Percentiles rank a stretch among this genome's conserved stretches.
Evolutionary conservation across 148 eudicot species (phyloP).

Genomic region (Heliamphora exappendiculata): DNA sequence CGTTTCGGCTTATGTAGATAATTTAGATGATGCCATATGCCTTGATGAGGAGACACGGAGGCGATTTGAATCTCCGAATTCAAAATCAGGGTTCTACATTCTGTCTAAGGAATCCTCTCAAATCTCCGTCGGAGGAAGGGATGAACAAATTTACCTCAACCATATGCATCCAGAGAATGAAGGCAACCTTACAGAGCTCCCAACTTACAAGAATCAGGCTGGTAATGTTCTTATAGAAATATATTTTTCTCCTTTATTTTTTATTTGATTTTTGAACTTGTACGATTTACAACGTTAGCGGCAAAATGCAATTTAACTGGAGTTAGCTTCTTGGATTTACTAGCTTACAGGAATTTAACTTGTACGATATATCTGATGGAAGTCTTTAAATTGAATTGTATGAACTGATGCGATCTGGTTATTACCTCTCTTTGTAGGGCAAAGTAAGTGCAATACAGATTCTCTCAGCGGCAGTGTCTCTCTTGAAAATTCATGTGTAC

Average conservation of each 20-base stretch:
- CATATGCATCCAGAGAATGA: not conserved
- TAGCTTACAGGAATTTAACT: no score
- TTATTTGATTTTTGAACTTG: not conserved
- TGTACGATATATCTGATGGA: not conserved
- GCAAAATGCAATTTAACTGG: not conserved
- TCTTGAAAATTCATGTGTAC: slow-evolving; percentile 1
- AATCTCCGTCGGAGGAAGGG: not conserved
- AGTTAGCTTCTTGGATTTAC: slow-evolving; percentile 2
- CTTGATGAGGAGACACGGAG: slow-evolving; percentile 9
- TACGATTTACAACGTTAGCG: not conserved
- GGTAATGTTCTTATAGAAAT: slow-evolving; percentile 19
- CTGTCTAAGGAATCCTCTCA: slow-evolving; percentile 10
- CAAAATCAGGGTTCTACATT: slow-evolving; percentile 8
- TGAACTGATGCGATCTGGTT: not conserved
- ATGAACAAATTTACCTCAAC: slow-evolving; percentile 8
- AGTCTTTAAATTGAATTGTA: not conserved
- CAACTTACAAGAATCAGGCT: slow-evolving; percentile 9
- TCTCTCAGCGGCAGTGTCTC: not conserved
- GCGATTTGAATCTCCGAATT: slow-evolving; percentile 1
- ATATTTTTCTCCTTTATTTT: not conserved
- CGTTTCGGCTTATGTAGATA: slow-evolving; percentile 8
- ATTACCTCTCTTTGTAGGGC: slow-evolving; percentile 12
- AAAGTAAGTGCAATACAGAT: not conserved
- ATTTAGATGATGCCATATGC: not conserved
- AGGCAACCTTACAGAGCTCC: slow-evolving; percentile 8